A percentile compares a stretch with the other conserved stretches of the same genome.
phyloP scores from a whole-genome alignment of 306 rosid species.

The Macrotyloma uniflorum region DNA sequence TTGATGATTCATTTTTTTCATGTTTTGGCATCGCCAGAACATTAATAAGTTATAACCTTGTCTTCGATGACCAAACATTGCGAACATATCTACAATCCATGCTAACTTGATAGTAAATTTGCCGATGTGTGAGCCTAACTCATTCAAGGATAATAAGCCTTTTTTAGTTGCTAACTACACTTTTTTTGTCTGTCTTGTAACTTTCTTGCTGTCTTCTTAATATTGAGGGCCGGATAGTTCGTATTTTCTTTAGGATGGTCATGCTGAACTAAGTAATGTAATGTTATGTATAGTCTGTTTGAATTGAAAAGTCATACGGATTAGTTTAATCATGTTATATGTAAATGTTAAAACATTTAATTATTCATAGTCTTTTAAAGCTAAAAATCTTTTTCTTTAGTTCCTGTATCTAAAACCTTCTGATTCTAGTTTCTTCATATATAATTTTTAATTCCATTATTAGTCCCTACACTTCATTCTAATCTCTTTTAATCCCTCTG shows the following conservation, averaged over 20 bases:
- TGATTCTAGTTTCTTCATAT: too few species aligned
- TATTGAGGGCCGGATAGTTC: not conserved
- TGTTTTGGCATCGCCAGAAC: not conserved
- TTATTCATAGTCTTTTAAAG: not conserved
- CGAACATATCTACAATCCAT: not conserved
- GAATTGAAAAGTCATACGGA: not conserved
- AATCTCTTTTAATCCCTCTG: not conserved
- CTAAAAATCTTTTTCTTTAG: too few species aligned
- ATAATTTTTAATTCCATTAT: too few species aligned
- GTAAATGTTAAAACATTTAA: not conserved
- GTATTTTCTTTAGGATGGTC: not conserved
- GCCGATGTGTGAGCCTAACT: not conserved
- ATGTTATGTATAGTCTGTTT: not conserved
- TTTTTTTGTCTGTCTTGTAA: not conserved
- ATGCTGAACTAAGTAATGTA: not conserved
- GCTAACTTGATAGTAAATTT: slow-evolving; percentile 4
- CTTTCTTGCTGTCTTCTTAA: not conserved
- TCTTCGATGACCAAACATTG: not conserved
- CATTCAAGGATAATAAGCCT: slow-evolving; percentile 1
- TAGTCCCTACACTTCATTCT: not conserved
- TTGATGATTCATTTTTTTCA: slow-evolving; percentile 8
- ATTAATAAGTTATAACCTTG: not conserved
- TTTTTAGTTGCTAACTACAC: not conserved
- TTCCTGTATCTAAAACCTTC: too few species aligned
- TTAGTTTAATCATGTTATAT: not conserved